Percentiles rank a stretch among this genome's conserved stretches.
Evolutionary conservation across 139 green algal species (phyloP).

Genomic region (Dunaliella primolecta): DNA sequence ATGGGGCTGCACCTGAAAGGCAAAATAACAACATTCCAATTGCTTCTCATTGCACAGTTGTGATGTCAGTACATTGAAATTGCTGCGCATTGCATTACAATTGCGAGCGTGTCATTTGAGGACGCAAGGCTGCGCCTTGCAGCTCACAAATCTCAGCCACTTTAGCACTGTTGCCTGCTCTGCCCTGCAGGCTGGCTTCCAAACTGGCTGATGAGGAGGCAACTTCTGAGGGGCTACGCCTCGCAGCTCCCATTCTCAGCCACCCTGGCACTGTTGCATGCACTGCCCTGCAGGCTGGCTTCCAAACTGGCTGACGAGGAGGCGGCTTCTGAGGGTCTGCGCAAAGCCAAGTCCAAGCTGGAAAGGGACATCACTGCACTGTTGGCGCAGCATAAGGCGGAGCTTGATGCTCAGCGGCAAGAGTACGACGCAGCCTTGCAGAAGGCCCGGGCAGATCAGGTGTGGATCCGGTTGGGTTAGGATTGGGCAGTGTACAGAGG

Average conservation of each 20-base stretch:
- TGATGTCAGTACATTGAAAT: no score
- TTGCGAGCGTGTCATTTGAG: no score
- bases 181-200: background rate
- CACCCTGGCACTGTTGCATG: background rate
- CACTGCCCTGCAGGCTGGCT: background rate
- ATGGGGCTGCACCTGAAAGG: no score
- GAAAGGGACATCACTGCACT: constrained; percentile 52
- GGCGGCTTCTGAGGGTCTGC: constrained; percentile 29
- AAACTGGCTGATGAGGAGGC: constrained; percentile 35
- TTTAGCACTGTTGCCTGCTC: background rate
- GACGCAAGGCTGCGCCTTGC: no score
- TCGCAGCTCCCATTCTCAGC: no score
- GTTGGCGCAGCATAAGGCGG: constrained; percentile 37
- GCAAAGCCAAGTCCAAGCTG: constrained; percentile 41
- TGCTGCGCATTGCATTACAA: no score
- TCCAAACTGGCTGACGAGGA: constrained; percentile 32
- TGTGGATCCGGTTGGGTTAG: no score
- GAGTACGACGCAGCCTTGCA: constrained; percentile 58
- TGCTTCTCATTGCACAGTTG: no score
- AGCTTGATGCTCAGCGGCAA: constrained; percentile 55
- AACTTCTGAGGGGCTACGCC: constrained; percentile 29
- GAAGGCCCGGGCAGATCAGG: constrained; percentile 52
- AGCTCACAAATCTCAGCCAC: no score
- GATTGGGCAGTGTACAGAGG: no score
- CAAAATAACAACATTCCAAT: no score